A percentile compares a stretch with the other conserved stretches of the same genome.
These are phyloP conservation scores for Dactylellina leptospora DNA, from an alignment of 2,329 filamentous ascomycete genomes.

Conservation along the genomic window DNA sequence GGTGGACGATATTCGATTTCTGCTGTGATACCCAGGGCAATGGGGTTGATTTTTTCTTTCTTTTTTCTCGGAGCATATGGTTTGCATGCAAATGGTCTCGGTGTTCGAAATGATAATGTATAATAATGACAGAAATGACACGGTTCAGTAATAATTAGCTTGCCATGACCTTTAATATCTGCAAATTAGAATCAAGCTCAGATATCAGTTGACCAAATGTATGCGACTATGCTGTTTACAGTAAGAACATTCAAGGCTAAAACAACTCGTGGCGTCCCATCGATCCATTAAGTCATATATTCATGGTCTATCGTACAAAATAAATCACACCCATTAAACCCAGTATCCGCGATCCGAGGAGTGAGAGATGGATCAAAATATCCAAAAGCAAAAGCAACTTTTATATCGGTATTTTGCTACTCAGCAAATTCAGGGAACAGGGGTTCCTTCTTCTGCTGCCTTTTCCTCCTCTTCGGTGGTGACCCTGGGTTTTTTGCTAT, in stretches of 20 bases:
- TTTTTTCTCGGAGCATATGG: too few species aligned
- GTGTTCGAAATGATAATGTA: conserved; percentile 18
- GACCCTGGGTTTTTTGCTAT: conserved; percentile 49
- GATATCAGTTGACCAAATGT: too few species aligned
- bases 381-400: conserved; percentile 21
- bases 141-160: too few species aligned
- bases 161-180: conserved; percentile 10
- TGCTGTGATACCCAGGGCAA: too few species aligned
- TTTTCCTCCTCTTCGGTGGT: conserved; percentile 50
- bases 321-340: conserved; percentile 34
- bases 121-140: conserved; percentile 9
- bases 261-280: neutral
- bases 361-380: conserved; percentile 1
- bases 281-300: conserved; percentile 20
- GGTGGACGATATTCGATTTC: too few species aligned
- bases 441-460: conserved; percentile 42
- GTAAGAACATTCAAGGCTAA: neutral
- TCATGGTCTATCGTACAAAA: conserved; percentile 35
- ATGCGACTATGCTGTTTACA: neutral
- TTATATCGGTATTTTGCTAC: neutral
- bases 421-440: conserved; percentile 5
- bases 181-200: too few species aligned
- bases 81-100: too few species aligned
- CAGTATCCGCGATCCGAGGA: conserved; percentile 12
- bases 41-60: too few species aligned